A percentile compares a stretch with the other conserved stretches of the same genome.
These are phyloP conservation scores for Inga oerstediana DNA, from an alignment of 306 rosid species.

Conservation along the genomic window DNA sequence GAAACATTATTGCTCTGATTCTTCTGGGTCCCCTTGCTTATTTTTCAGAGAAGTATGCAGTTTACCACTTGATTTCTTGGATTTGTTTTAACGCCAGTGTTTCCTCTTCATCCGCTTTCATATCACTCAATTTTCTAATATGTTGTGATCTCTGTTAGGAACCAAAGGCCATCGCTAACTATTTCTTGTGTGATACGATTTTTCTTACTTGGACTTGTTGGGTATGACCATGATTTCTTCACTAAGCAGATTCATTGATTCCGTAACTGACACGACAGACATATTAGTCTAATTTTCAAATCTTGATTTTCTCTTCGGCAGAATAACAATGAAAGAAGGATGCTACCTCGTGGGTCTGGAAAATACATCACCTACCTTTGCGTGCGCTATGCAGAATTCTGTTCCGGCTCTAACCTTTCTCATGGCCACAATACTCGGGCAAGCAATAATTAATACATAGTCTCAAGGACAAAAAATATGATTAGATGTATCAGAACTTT, in stretches of 20 bases:
- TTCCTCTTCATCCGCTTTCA: slow-evolving; percentile 13
- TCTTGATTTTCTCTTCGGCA: slow-evolving; percentile 29
- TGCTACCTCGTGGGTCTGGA: slow-evolving; percentile 71
- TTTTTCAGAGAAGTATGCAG: slow-evolving; percentile 56
- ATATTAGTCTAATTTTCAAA: not conserved
- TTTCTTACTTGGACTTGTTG: slow-evolving; percentile 70
- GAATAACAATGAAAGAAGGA: slow-evolving; percentile 78
- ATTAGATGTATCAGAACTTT: not conserved
- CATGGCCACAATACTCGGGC: slow-evolving; percentile 68
- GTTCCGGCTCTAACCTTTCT: slow-evolving; percentile 86
- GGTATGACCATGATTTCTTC: slow-evolving; percentile 41
- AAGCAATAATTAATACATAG: slow-evolving; percentile 26
- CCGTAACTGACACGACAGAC: not conserved
- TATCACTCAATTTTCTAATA: not conserved
- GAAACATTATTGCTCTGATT: slow-evolving; percentile 54
- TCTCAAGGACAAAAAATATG: not conserved
- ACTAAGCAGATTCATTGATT: not conserved
- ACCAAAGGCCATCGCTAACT: slow-evolving; percentile 61
- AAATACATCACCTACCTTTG: slow-evolving; percentile 74
- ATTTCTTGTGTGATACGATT: slow-evolving; percentile 41
- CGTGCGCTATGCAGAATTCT: slow-evolving; percentile 69
- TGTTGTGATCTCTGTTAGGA: slow-evolving; percentile 38
- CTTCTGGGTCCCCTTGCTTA: slow-evolving; percentile 55
- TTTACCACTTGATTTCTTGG: slow-evolving; percentile 14
- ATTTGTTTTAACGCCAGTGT: not conserved